Percentiles rank a stretch among this genome's conserved stretches.
phyloP scores from a whole-genome alignment of 805 yeast species.

The Ogataea salicorniae region DNA sequence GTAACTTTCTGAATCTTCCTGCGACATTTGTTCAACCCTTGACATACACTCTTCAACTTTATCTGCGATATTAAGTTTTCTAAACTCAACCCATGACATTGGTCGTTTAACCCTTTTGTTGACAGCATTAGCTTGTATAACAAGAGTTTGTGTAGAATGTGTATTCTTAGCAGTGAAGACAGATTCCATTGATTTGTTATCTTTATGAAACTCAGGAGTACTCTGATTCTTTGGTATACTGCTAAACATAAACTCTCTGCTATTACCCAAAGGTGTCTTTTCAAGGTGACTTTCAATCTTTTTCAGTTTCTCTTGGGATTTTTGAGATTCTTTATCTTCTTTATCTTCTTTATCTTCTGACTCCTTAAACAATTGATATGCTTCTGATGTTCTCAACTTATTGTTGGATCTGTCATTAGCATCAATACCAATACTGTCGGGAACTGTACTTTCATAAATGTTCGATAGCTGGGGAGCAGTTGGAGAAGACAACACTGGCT shows the following conservation, averaged over 20 bases:
- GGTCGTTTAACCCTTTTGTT: too few relatives aligned
- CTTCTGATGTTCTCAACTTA: constrained; percentile 3
- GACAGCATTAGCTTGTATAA: too few relatives aligned
- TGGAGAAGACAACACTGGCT: neutral
- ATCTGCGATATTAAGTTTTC: too few relatives aligned
- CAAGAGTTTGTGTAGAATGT: too few relatives aligned
- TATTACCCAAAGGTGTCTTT: neutral
- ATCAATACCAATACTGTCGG: neutral
- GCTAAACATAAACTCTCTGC: neutral
- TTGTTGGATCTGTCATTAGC: neutral
- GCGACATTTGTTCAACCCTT: too few relatives aligned
- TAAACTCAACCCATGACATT: too few relatives aligned
- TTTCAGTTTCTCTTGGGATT: neutral
- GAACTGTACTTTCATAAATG: constrained; percentile 2
- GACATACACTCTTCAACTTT: too few relatives aligned
- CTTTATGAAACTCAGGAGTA: constrained; percentile 11
- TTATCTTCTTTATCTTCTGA: neutral
- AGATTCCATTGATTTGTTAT: too few relatives aligned
- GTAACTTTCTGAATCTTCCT: too few relatives aligned
- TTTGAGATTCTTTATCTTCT: neutral
- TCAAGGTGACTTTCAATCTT: neutral
- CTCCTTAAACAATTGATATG: neutral
- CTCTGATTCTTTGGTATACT: constrained; percentile 15
- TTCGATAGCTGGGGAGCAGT: neutral
- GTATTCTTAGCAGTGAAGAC: too few relatives aligned